Percentiles rank a stretch among this genome's conserved stretches.
These are phyloP conservation scores for Fusarium redolens DNA, from an alignment of 2,329 filamentous ascomycete species.

Conservation along the genomic window DNA sequence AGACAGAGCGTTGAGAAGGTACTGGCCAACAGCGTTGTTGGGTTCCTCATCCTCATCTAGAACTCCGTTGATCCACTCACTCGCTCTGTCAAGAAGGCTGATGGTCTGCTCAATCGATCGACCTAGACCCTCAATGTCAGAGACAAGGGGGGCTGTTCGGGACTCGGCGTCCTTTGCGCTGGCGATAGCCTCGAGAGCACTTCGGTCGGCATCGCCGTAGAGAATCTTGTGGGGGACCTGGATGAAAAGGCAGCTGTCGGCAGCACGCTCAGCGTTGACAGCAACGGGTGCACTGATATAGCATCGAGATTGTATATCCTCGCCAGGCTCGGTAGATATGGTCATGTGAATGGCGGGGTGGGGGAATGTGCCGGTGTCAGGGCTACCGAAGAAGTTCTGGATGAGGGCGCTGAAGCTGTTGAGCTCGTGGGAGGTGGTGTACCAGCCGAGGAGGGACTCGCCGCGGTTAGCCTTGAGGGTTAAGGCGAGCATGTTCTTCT, in stretches of 20 bases:
- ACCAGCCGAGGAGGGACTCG: constrained; percentile 97
- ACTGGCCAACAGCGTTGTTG: constrained; percentile 92
- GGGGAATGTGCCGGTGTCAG: constrained; percentile 96
- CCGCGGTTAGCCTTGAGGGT: constrained; percentile 94
- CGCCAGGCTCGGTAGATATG: constrained; percentile 87
- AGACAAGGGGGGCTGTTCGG: constrained; percentile 77
- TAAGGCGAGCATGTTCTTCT: constrained; percentile 98
- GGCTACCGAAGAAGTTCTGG: constrained; percentile 98
- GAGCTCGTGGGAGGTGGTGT: constrained; percentile 94
- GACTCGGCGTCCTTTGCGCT: constrained; percentile 83
- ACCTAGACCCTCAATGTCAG: constrained; percentile 91
- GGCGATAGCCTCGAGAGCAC: constrained; percentile 82
- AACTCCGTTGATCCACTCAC: constrained; percentile 91
- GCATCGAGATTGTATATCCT: constrained; percentile 88
- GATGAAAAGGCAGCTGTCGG: constrained; percentile 97
- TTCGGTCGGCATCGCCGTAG: constrained; percentile 79
- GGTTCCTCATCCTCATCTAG: constrained; percentile 93
- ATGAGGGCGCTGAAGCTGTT: constrained; percentile 98
- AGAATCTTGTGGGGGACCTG: constrained; percentile 95
- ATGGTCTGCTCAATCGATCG: constrained; percentile 88
- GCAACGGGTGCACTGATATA: constrained; percentile 97
- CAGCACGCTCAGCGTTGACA: constrained; percentile 92
- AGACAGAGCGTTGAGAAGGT: constrained; percentile 91
- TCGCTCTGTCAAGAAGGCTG: constrained; percentile 89
- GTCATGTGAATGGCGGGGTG: constrained; percentile 98